Percentiles rank a stretch among this genome's conserved stretches.
Evolutionary conservation across 352 stramenopile genomes (phyloP).

Genomic region (Globisporangium camurandrum): DNA sequence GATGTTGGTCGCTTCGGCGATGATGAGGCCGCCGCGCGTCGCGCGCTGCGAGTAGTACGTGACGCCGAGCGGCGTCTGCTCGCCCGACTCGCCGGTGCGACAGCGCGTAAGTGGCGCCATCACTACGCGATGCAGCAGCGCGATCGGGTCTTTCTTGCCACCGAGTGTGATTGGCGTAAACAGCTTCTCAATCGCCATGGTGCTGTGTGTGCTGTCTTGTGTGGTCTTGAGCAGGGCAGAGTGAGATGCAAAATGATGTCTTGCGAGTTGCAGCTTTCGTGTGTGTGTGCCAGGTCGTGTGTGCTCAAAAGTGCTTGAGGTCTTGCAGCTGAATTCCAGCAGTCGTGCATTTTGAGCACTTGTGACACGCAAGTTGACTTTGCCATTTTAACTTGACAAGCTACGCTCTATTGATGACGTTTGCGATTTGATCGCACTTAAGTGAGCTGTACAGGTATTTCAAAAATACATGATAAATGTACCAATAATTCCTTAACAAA

Average conservation of each 20-base stretch:
- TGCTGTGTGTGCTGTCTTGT: not conserved
- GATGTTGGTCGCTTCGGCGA: constrained; percentile 33
- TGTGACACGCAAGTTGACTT: no score
- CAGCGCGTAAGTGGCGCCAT: constrained; percentile 33
- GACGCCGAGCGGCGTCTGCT: constrained; percentile 12
- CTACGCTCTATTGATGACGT: no score
- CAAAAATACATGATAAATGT: no score
- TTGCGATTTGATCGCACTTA: no score
- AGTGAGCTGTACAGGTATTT: no score
- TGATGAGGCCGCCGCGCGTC: constrained; percentile 24
- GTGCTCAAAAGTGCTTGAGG: no score
- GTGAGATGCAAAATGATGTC: not conserved
- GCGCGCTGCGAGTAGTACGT: constrained; percentile 34
- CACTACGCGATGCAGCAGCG: constrained; percentile 29
- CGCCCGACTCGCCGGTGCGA: constrained; percentile 8
- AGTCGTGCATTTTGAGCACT: no score
- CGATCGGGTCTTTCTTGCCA: constrained; percentile 16
- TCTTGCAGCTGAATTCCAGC: no score
- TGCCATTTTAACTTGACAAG: no score
- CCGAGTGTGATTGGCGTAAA: constrained; percentile 21
- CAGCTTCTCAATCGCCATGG: constrained; percentile 13
- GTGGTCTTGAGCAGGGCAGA: not conserved
- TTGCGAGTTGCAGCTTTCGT: no score
- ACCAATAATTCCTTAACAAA: no score
- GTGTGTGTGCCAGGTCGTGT: no score